Conservation (phyloP, 768 basidiomycete species). For the Pulveroboletus sp. region DNA sequence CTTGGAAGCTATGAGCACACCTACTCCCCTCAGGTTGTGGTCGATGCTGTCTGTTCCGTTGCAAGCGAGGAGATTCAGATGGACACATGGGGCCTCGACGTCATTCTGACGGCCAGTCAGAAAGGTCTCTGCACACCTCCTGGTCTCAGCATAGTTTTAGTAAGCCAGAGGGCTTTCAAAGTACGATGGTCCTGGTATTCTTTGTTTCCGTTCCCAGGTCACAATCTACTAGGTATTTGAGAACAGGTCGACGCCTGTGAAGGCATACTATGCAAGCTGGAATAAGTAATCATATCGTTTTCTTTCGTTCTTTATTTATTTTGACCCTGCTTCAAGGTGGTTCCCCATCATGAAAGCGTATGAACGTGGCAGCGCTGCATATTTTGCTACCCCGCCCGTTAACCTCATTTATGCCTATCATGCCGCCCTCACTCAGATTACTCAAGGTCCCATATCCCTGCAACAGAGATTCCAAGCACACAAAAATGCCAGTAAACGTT, state of each 20-base stretch:
- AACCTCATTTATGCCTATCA: conserved; percentile 92
- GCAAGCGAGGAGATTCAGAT: conserved; percentile 93
- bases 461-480: conserved; percentile 78
- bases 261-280: conserved; percentile 89
- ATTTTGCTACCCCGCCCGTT: conserved; percentile 95
- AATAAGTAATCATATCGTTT: conserved; percentile 49
- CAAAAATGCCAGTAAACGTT: conserved; percentile 55
- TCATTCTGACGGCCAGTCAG: conserved; percentile 81
- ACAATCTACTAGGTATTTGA: conserved; percentile 5
- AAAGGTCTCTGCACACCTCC: conserved; percentile 94
- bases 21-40: conserved; percentile 48
- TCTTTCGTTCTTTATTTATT: background rate
- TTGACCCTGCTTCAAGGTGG: conserved; percentile 49
- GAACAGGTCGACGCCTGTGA: conserved; percentile 44
- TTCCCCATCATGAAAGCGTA: conserved; percentile 93
- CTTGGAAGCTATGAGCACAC: background rate
- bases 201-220: background rate
- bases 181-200: conserved; percentile 28
- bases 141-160: conserved; percentile 83
- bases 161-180: conserved; percentile 73
- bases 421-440: conserved; percentile 74
- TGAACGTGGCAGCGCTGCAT: conserved; percentile 73
- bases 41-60: conserved; percentile 96
- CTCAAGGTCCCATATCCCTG: conserved; percentile 56
- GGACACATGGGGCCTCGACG: conserved; percentile 91